Evolutionary conservation across 2,329 filamentous ascomycete species (phyloP), one percentile per base, ranked within the genome.

Genomic region (Colletotrichum sp.): DNA sequence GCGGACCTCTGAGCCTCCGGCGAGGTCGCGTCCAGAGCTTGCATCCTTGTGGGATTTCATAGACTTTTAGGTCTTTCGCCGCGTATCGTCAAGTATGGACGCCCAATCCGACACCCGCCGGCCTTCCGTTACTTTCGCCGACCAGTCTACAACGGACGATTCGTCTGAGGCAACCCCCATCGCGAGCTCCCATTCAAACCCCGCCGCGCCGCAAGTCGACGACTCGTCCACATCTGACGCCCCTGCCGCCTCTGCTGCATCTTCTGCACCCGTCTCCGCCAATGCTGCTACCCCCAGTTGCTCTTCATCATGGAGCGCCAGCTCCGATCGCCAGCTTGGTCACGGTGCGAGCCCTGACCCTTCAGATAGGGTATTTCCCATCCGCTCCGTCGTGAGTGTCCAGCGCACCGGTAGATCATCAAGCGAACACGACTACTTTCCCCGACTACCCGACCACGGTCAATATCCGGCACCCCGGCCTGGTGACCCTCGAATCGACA

Each of bases 301-400:
- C 9, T 80, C 83, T 69, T 88, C 87, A 3, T 85, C 87, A 18
- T 86, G 83, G 84, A 88, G 87, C 72, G 78, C 81, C 10, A 79
- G 81, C 48, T 88, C 87, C 3, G 88, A 89, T 34, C 83, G 79
- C 55, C 87, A 87, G 69, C 80, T 82, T 6, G 82, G 82, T 16
- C 79, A 84, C 63, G 78, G 79, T 69, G 81, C 78, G 70, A 81
- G 78, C 65, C 80, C 81, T 26, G 85, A 86, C 65, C 80, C 82
- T 32, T 82, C 83, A 36, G 89, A 96, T 80, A 90, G 94, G 71
- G 93, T 96, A 7, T 96, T 94, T 72, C 94, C 94, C n/a, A 94
- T 96, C 36, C 91, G 94, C 65, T 96, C 94, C n/a, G 93, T 95
- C 59, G 88, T 96, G 28, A 94, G 92, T 8, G 91, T 96, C 55